Conservation (phyloP, 2,329 filamentous ascomycete genomes). For the Lachnellula occidentalis region DNA sequence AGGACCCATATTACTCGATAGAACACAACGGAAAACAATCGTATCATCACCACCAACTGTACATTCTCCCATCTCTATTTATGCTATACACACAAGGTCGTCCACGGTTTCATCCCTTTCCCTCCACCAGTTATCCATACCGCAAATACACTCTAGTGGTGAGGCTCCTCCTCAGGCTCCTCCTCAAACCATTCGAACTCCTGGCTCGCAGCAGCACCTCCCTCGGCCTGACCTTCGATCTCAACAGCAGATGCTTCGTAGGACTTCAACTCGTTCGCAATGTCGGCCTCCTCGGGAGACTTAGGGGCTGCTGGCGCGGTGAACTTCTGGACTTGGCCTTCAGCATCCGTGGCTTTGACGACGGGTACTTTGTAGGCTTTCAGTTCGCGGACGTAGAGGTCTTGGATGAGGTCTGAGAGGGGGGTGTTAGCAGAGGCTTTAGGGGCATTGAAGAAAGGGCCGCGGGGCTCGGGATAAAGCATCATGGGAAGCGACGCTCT, state of each 20-base stretch:
- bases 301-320: constrained; percentile 69
- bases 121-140: not conserved
- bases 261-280: constrained; percentile 84
- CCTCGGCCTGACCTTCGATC: constrained; percentile 77
- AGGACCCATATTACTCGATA: too few species aligned
- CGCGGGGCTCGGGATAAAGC: not conserved
- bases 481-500: not conserved
- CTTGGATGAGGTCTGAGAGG: constrained; percentile 81
- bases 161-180: constrained; percentile 51
- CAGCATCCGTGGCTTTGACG: constrained; percentile 79
- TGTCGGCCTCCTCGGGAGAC: constrained; percentile 90
- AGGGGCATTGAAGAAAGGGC: not conserved
- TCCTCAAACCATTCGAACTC: constrained; percentile 77
- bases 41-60: constrained; percentile 14
- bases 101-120: not conserved
- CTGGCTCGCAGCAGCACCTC: constrained; percentile 50
- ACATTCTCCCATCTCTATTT: constrained; percentile 22
- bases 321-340: constrained; percentile 90
- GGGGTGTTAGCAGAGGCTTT: constrained; percentile 17
- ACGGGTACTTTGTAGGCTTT: constrained; percentile 86
- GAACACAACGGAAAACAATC: too few species aligned
- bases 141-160: constrained; percentile 23
- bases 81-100: constrained; percentile 21
- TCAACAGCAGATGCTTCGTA: constrained; percentile 95
- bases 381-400: constrained; percentile 94